phyloP scores from a whole-genome alignment of 2,329 filamentous ascomycete species.

The Aspergillus fumigatus region DNA sequence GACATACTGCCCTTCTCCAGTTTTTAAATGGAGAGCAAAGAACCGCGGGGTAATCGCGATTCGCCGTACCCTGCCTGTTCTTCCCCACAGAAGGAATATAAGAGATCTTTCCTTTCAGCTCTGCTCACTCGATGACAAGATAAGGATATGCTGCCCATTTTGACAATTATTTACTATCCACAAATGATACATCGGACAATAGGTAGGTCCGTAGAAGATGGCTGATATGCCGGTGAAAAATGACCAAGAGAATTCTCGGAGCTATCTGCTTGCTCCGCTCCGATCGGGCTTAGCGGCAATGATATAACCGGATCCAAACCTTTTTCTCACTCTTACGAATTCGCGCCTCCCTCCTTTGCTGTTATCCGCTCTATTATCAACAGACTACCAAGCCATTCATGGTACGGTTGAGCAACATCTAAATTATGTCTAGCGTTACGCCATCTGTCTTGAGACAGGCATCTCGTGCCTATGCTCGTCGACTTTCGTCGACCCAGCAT shows the following conservation, averaged over 20 bases:
- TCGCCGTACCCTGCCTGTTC: neutral
- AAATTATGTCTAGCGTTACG: slow-evolving; percentile 60
- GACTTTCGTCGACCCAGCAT: slow-evolving; percentile 39
- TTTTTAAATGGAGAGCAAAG: neutral
- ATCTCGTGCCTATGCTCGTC: slow-evolving; percentile 54
- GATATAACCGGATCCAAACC: slow-evolving; percentile 25
- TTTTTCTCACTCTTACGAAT: slow-evolving; percentile 18
- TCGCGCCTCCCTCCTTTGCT: slow-evolving; percentile 6
- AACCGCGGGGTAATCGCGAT: neutral
- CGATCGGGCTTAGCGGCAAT: slow-evolving; percentile 23
- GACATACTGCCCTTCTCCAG: neutral
- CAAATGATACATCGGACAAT: neutral
- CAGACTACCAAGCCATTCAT: slow-evolving; percentile 17
- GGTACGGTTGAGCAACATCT: slow-evolving; percentile 17
- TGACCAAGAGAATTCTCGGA: slow-evolving; percentile 12
- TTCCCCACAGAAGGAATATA: neutral
- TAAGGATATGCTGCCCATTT: neutral
- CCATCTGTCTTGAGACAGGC: slow-evolving; percentile 71
- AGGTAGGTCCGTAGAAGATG: neutral
- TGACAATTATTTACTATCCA: neutral
- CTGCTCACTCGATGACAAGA: neutral
- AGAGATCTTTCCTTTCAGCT: neutral
- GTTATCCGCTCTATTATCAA: slow-evolving; percentile 15
- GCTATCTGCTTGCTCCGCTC: slow-evolving; percentile 21
- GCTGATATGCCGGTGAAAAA: slow-evolving; percentile 2